Base-by-base conservation (phyloP, 2,329 filamentous ascomycete genomes). In the Domatiomyces catenatus region DNA sequence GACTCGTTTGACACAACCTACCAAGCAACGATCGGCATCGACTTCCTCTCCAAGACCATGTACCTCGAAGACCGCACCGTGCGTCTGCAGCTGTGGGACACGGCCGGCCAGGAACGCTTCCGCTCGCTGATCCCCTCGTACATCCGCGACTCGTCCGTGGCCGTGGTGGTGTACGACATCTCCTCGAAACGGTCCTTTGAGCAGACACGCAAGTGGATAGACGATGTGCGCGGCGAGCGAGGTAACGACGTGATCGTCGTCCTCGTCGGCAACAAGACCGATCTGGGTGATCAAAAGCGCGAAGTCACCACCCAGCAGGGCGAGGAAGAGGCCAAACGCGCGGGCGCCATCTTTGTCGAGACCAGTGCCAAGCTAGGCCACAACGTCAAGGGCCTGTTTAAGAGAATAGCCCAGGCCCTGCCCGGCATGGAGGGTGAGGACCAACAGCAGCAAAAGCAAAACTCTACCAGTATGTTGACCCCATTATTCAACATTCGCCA, bases 1-100 rank as follows among this genome's bases (percentile, higher is more conserved):
- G 92, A 98, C 71, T 96, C 92, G 46, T 98, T 98, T 75, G 92
- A 98, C 75, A 95, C 94, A 72, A 96, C 90, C 76, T 98, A 98
- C 73, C 92, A 98, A 71, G 92, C 92, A 52, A 98, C 92, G 42
- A 96, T 98, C 65, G 92, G 92, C 64, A 98, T 98, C 73, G 92
- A 98, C 71, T 98, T 98, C 67, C 80, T 98, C 60, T 95, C 89
- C 64, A 98, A 98, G 86, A 98, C 92, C 50, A 98, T 98, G 93
- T 98, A 98, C 71, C 83, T 98, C 55, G 92, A 98, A 73, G 92
- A 98, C 74, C 81, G 92, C 66, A 98, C 92, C 43, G 92, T 98
- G 55, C 85, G 93, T 64, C 77, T 98, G 67, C 92, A 98, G 67
- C 79, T 98, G 56, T 98, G 92, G 92, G 92, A 98, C 68, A 98